Conservation (phyloP, 176 grass and related monocot genomes). For the Thalia dealbata region DNA sequence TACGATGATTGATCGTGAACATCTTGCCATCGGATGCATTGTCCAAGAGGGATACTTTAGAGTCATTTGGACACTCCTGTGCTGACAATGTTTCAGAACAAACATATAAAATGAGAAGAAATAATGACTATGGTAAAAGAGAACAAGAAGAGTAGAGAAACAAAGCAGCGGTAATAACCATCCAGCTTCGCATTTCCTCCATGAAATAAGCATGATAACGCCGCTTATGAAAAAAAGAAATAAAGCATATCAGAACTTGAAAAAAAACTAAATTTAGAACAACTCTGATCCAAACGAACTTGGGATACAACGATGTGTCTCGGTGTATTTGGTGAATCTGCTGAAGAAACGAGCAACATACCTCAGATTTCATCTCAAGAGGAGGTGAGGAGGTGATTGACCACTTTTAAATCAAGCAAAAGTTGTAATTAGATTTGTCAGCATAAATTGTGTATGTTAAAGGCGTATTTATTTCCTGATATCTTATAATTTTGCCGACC, state of each 20-base stretch:
- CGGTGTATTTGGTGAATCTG: neutral
- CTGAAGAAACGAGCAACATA: too few species aligned
- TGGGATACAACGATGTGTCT: neutral
- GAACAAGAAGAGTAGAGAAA: neutral
- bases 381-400: too few species aligned
- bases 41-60: too few species aligned
- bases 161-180: conserved; percentile 63
- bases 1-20: too few species aligned
- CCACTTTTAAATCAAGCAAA: too few species aligned
- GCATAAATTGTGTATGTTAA: too few species aligned
- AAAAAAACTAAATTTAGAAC: neutral
- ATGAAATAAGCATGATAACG: conserved; percentile 94
- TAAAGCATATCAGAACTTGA: neutral
- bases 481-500: too few species aligned
- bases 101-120: neutral
- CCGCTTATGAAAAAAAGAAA: conserved; percentile 42
- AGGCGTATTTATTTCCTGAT: too few species aligned
- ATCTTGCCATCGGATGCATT: too few species aligned
- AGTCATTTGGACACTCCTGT: neutral
- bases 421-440: too few species aligned
- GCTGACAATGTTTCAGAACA: neutral
- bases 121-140: neutral
- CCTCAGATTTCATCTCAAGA: too few species aligned
- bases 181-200: conserved; percentile 65
- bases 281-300: neutral